These are phyloP conservation scores for Metarhizium anisopliae DNA, from an alignment of 2,329 filamentous ascomycete species.

Conservation along the genomic window DNA sequence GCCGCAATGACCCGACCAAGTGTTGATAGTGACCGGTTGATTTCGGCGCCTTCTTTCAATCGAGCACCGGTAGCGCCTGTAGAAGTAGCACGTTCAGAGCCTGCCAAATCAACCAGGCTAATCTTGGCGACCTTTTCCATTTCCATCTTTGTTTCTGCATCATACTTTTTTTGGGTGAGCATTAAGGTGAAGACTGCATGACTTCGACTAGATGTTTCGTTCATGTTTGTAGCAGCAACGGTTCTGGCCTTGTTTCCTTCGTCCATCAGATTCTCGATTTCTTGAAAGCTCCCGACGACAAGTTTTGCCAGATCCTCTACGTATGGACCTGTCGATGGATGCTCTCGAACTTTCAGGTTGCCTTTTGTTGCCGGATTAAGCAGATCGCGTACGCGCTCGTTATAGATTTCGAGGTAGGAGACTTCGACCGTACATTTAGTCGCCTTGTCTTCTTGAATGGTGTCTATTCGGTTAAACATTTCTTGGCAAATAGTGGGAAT, in stretches of 20 bases:
- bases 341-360: constrained; percentile 93
- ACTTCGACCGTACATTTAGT: constrained; percentile 91
- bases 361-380: constrained; percentile 93
- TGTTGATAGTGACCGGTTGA: constrained; percentile 93
- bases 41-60: constrained; percentile 95
- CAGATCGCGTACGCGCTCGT: constrained; percentile 91
- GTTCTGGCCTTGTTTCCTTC: constrained; percentile 98
- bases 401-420: constrained; percentile 98
- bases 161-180: constrained; percentile 85
- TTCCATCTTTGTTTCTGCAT: constrained; percentile 90
- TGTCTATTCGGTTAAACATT: constrained; percentile 84
- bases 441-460: constrained; percentile 62
- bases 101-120: constrained; percentile 92
- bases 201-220: constrained; percentile 96
- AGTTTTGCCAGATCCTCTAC: constrained; percentile 96
- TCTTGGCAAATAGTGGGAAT: constrained; percentile 96
- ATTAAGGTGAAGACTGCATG: constrained; percentile 97
- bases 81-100: constrained; percentile 93
- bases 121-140: constrained; percentile 98
- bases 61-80: constrained; percentile 93
- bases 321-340: constrained; percentile 94
- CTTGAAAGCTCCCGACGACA: constrained; percentile 83
- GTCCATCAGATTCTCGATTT: constrained; percentile 98
- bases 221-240: constrained; percentile 98
- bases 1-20: constrained; percentile 96